phyloP scores from a whole-genome alignment of 352 stramenopile species.

The Globisporangium sylvaticum region DNA sequence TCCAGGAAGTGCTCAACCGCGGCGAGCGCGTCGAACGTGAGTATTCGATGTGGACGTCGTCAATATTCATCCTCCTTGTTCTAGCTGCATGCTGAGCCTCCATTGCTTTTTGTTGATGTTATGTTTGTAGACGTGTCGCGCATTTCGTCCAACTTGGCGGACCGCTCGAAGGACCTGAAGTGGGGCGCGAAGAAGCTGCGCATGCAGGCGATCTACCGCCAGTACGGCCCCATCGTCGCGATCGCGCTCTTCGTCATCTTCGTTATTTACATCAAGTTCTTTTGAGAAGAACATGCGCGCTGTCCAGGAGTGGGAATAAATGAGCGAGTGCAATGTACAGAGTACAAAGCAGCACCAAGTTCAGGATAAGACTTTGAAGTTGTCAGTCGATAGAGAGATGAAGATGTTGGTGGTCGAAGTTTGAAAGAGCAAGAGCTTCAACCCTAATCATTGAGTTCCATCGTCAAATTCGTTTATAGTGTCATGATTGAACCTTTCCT shows the following conservation, averaged over 20 bases:
- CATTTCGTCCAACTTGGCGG: slow-evolving; percentile 88
- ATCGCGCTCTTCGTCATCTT: slow-evolving; percentile 81
- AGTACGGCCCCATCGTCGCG: slow-evolving; percentile 81
- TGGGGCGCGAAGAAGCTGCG: slow-evolving; percentile 95
- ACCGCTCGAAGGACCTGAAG: slow-evolving; percentile 96
- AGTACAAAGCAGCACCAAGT: no score
- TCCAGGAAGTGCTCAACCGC: slow-evolving; percentile 92
- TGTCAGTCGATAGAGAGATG: no score
- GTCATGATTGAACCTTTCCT: no score
- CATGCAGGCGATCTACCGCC: slow-evolving; percentile 86
- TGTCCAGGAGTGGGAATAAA: background rate
- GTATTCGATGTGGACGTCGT: slow-evolving; percentile 5
- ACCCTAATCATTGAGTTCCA: no score
- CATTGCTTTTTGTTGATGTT: no score
- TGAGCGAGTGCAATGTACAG: background rate
- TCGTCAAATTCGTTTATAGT: no score
- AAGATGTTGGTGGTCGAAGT: no score
- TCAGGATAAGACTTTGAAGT: no score
- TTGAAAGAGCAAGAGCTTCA: no score
- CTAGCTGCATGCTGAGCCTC: no score
- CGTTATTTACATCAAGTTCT: slow-evolving; percentile 91
- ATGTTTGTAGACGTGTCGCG: slow-evolving; percentile 65
- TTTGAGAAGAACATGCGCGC: slow-evolving; percentile 31
- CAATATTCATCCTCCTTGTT: no score
- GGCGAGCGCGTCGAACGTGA: slow-evolving; percentile 86